Percentiles rank a stretch among this genome's conserved stretches.
Evolutionary conservation across 208 protist species (phyloP).

Genomic region (Leptomonas seymouri): DNA sequence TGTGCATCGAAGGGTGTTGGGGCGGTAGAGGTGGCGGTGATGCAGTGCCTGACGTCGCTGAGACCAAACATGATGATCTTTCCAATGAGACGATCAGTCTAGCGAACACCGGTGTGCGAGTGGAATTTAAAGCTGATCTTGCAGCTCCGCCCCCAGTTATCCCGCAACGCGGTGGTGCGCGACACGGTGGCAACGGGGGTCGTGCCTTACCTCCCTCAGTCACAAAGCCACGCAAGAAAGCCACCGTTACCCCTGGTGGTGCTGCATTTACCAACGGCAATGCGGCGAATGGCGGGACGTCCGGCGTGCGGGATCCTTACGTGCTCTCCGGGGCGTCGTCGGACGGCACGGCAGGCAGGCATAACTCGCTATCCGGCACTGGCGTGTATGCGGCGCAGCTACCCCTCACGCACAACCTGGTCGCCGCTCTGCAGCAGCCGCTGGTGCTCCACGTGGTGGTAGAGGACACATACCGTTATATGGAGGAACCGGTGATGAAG

Average conservation of each 20-base stretch:
- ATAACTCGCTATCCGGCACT: slow-evolving; percentile 10
- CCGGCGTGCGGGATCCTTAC: slow-evolving; percentile 18
- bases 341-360: slow-evolving; percentile 4
- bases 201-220: background rate
- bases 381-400: slow-evolving; percentile 18
- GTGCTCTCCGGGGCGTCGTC: slow-evolving; percentile 8
- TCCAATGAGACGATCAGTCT: background rate
- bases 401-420: slow-evolving; percentile 13
- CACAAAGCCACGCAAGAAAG: background rate
- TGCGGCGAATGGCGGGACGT: background rate
- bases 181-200: background rate
- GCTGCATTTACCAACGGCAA: background rate
- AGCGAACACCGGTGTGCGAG: background rate
- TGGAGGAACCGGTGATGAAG: slow-evolving; percentile 8
- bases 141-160: background rate
- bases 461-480: slow-evolving; percentile 24
- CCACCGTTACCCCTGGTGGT: background rate
- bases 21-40: slow-evolving; percentile 6
- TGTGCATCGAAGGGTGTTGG: slow-evolving; percentile 32
- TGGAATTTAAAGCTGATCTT: slow-evolving; percentile 1
- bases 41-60: background rate
- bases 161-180: slow-evolving; percentile 5
- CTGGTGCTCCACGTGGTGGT: slow-evolving; percentile 20
- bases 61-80: background rate
- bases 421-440: slow-evolving; percentile 25